These are phyloP conservation scores for Escallonia herrerae DNA, from an alignment of 129 eudicot genomes.

Conservation along the genomic window DNA sequence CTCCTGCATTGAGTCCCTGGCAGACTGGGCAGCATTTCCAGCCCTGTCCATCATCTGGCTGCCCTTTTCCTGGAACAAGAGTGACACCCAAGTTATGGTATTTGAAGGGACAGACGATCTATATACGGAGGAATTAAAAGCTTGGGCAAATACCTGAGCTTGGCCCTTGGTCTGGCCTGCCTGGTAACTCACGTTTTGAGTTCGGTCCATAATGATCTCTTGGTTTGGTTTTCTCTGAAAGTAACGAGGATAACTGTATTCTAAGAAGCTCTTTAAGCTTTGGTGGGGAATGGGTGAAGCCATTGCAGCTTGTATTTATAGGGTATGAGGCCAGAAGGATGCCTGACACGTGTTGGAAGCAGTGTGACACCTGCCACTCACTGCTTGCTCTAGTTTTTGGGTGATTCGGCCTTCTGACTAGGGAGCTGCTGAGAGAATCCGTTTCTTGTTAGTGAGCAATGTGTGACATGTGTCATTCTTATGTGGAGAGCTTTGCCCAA, in stretches of 20 bases:
- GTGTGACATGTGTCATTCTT: too few species aligned
- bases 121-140: background rate
- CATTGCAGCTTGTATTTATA: slow-evolving; percentile 1
- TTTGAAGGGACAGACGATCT: background rate
- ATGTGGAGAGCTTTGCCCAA: too few species aligned
- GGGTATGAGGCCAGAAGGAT: background rate
- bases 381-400: too few species aligned
- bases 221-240: background rate
- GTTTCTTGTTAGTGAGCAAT: too few species aligned
- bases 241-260: background rate
- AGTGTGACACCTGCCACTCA: too few species aligned
- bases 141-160: slow-evolving; percentile 32
- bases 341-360: slow-evolving; percentile 7
- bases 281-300: background rate
- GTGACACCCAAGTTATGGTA: too few species aligned
- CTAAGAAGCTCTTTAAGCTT: background rate
- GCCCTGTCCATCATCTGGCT: slow-evolving; percentile 70
- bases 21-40: slow-evolving; percentile 60
- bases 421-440: too few species aligned
- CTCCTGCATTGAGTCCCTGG: slow-evolving; percentile 54
- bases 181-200: slow-evolving; percentile 27
- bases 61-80: slow-evolving; percentile 42
- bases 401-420: too few species aligned
- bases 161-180: slow-evolving; percentile 59
- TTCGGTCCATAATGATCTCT: slow-evolving; percentile 19